Conservation (phyloP, 2,329 filamentous ascomycete genomes). For the Drechslerella stenobrocha region DNA sequence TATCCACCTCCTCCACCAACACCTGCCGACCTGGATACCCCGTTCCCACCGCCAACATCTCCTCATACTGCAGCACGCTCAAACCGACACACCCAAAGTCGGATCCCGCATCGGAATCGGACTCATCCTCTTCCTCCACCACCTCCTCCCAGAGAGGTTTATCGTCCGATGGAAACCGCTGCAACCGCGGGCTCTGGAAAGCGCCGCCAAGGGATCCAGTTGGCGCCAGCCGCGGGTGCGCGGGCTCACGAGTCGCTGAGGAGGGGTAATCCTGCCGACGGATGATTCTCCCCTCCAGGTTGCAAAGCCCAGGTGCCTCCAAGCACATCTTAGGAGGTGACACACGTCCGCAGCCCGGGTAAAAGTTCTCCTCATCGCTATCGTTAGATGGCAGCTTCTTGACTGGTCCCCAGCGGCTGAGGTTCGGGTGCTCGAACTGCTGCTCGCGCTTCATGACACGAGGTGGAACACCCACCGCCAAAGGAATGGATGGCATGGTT, state of each 20-base stretch:
- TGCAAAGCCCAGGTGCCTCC: not conserved
- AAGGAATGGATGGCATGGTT: too few species aligned
- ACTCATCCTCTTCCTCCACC: too few species aligned
- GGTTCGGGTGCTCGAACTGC: too few species aligned
- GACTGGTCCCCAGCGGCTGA: too few species aligned
- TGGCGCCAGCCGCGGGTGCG: not conserved
- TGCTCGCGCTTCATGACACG: too few species aligned
- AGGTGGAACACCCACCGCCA: too few species aligned
- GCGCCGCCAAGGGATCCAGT: not conserved
- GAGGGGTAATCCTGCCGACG: not conserved
- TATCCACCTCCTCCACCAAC: slow-evolving; percentile 46
- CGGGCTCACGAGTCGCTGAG: not conserved
- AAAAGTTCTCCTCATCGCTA: too few species aligned
- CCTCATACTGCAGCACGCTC: slow-evolving; percentile 56
- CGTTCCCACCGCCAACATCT: slow-evolving; percentile 54
- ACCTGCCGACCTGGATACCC: slow-evolving; percentile 55
- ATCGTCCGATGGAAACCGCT: not conserved
- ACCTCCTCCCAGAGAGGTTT: too few species aligned
- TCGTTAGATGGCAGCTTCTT: too few species aligned
- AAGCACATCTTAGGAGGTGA: not conserved
- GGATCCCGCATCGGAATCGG: slow-evolving; percentile 12
- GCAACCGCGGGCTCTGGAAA: not conserved
- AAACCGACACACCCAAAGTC: slow-evolving; percentile 56
- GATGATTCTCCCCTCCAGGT: not conserved
- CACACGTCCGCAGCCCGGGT: too few species aligned